A percentile compares a stretch with the other conserved stretches of the same genome.
These are phyloP conservation scores for Trichoderma sp. DNA, from an alignment of 2,329 filamentous ascomycete species.

Conservation along the genomic window DNA sequence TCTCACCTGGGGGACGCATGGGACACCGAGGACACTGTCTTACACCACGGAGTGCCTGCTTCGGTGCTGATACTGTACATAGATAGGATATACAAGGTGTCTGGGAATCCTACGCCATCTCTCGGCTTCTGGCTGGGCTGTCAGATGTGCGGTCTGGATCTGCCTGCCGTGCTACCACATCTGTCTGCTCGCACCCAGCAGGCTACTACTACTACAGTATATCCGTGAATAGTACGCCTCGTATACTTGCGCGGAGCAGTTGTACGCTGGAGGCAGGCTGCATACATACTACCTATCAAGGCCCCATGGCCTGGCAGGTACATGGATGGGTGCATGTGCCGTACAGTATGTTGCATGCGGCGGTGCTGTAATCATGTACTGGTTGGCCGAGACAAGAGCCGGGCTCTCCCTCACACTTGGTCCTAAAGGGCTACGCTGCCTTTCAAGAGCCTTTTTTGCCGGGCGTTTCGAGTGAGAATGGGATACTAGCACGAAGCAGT, in stretches of 20 bases:
- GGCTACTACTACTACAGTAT: not conserved
- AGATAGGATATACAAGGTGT: not conserved
- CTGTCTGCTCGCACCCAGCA: too few relatives aligned
- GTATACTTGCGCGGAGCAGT: not conserved
- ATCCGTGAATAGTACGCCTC: not conserved
- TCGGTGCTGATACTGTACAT: not conserved
- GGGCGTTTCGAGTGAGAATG: constrained; percentile 7
- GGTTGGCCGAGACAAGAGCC: not conserved
- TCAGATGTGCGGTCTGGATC: constrained; percentile 16
- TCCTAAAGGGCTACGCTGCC: not conserved
- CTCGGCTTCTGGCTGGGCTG: not conserved
- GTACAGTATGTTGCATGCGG: not conserved
- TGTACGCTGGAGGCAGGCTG: not conserved
- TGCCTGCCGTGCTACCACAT: not conserved
- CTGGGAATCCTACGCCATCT: not conserved
- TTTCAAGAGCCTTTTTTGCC: constrained; percentile 1
- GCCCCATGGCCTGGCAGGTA: not conserved
- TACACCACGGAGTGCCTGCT: not conserved
- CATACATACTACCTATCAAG: not conserved
- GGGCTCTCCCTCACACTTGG: not conserved
- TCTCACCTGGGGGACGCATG: constrained; percentile 20
- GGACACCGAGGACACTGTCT: constrained; percentile 1
- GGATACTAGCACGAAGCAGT: not conserved
- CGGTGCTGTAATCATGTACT: not conserved
- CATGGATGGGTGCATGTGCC: not conserved